Base-by-base conservation (phyloP, 345 rosid species). In the Excoecaria cochinchinensis region DNA sequence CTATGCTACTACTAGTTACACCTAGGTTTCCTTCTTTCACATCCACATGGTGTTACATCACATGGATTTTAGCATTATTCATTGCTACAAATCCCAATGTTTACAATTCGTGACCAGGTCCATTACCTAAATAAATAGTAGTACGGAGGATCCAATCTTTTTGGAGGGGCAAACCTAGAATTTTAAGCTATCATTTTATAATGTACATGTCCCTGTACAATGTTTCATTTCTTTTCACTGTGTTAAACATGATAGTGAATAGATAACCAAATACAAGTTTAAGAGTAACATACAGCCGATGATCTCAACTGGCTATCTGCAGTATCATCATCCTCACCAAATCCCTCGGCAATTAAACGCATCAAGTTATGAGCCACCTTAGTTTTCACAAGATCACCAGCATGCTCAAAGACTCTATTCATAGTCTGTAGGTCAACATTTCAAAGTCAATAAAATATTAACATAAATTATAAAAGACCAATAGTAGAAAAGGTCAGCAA, bases 371-470 rank as follows among this genome's bases (percentile, higher is more conserved):
- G 98, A 17, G 96, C 97, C 81, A 95, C 96, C 85, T 95, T 95
- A 79, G 85, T 81, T 81, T 95, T 92, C 67, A 95, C 98, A 76
- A 95, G 77, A 90, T 91, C 97, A 76, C 98, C 99, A 4, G 97
- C 99, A 86, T 91, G 98, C 93, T 93, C 93, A 80, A 95, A 91
- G 74, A 95, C 98, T 87, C 84, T 90, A 85, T 93, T 93, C 99
- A 95, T 93, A 74, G 87, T 90, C 99, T 90, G 89, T 75, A 55
- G 79, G 66, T 69, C 57, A 74, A 72, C 52, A 48, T 61, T 69
- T 70, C 39, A 81, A 70, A 58, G 69, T 36, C 8, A 59, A 47
- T 31, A 81, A 69, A 79, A 75, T 60, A 74, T 62, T 60, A 52
- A 78, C 60, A 59, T 36, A 60, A 38, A 67, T 69, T 44, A 22